A percentile compares a stretch with the other conserved stretches of the same genome.
phyloP scores from a whole-genome alignment of 257 asterid species.

The Solanum pimpinellifolium region DNA sequence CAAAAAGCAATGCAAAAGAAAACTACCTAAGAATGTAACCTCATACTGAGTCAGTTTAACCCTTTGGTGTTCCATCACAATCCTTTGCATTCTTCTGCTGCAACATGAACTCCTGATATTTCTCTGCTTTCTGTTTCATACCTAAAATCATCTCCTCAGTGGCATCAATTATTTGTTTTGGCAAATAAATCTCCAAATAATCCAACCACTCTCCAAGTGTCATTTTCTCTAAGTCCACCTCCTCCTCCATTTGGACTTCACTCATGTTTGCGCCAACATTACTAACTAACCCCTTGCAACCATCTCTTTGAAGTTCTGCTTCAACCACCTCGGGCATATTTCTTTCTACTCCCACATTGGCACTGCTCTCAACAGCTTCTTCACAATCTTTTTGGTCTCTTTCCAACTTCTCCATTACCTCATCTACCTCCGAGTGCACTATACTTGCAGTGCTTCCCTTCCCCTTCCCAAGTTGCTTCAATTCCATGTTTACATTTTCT shows the following conservation, averaged over 20 bases:
- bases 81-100: constrained; percentile 32
- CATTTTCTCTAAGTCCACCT: constrained; percentile 46
- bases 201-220: constrained; percentile 62
- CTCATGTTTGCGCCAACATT: constrained; percentile 16
- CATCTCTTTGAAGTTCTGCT: not conserved
- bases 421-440: not conserved
- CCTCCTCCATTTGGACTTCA: not conserved
- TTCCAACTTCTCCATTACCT: constrained; percentile 20
- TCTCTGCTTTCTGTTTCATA: constrained; percentile 49
- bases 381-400: constrained; percentile 7
- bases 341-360: not conserved
- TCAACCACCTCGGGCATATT: not conserved
- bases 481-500: not conserved
- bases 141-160: constrained; percentile 52
- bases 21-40: not conserved
- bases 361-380: not conserved
- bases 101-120: constrained; percentile 37
- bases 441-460: not conserved
- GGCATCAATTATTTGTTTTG: constrained; percentile 46
- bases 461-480: not conserved
- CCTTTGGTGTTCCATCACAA: not conserved
- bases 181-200: constrained; percentile 36
- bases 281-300: constrained; percentile 11
- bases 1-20: not conserved
- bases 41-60: not conserved